Percentiles rank a stretch among this genome's conserved stretches.
These are phyloP conservation scores for Trypanosoma avium DNA, from an alignment of 208 protist species.

Conservation along the genomic window DNA sequence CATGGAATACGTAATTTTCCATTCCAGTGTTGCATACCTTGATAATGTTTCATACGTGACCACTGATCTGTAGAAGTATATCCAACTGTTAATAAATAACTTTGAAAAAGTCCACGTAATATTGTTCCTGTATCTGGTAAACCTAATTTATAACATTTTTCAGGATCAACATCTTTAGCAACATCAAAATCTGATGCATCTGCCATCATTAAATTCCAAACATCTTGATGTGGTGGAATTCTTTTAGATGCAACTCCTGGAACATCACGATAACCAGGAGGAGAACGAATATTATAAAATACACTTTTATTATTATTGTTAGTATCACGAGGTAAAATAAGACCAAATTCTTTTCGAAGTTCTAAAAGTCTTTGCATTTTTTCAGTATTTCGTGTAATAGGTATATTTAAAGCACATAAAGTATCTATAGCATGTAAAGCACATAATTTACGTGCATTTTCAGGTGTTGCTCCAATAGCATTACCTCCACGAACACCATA, in stretches of 20 bases:
- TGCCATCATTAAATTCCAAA: constrained; percentile 58
- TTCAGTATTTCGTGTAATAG: constrained; percentile 16
- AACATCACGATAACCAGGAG: constrained; percentile 55
- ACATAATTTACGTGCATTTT: constrained; percentile 28
- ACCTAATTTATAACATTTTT: constrained; percentile 21
- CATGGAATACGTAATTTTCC: constrained; percentile 22
- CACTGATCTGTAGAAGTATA: constrained; percentile 13
- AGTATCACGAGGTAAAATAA: constrained; percentile 37
- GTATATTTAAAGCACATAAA: constrained; percentile 62
- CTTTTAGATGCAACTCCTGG: background rate
- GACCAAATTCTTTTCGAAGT: constrained; percentile 43
- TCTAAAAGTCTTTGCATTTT: constrained; percentile 43
- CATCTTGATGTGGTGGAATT: constrained; percentile 42
- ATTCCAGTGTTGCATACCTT: constrained; percentile 40
- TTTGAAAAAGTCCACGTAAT: constrained; percentile 30
- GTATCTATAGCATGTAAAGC: constrained; percentile 63
- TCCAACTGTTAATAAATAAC: constrained; percentile 23
- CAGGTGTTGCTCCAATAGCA: constrained; percentile 40
- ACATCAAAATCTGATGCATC: constrained; percentile 63
- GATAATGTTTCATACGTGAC: constrained; percentile 51
- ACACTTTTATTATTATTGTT: constrained; percentile 6
- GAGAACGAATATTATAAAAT: constrained; percentile 35
- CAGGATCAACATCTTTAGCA: constrained; percentile 15
- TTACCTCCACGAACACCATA: constrained; percentile 73
- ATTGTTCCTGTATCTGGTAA: constrained; percentile 15